These are phyloP conservation scores for Nigrospora oryzae DNA, from an alignment of 2,329 filamentous ascomycete genomes.

Conservation along the genomic window DNA sequence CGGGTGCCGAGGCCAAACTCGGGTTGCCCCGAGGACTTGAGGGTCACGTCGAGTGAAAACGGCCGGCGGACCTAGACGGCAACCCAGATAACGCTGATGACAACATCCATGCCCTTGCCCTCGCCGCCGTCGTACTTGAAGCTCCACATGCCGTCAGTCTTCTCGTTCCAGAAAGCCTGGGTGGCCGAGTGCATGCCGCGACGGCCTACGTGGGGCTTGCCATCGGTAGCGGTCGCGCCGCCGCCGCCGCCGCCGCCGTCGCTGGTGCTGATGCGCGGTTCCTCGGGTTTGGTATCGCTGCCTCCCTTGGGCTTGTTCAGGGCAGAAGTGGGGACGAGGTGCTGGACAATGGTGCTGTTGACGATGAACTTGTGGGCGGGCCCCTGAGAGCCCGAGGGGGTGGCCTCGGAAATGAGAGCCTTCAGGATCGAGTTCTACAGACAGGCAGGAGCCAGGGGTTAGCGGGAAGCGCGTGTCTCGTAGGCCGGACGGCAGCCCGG, in stretches of 20 bases:
- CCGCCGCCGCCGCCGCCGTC: conserved; percentile 40
- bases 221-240: conserved; percentile 46
- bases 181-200: conserved; percentile 86
- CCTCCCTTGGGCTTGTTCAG: conserved; percentile 50
- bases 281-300: conserved; percentile 35
- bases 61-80: conserved; percentile 37
- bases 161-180: conserved; percentile 84
- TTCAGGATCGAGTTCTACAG: conserved; percentile 66
- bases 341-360: conserved; percentile 97
- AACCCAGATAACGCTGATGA: conserved; percentile 73
- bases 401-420: conserved; percentile 68
- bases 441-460: not conserved
- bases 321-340: conserved; percentile 62
- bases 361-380: conserved; percentile 87
- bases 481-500: not conserved
- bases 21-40: too few species aligned
- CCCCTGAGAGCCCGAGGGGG: conserved; percentile 43
- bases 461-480: not conserved
- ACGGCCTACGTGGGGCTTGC: conserved; percentile 68
- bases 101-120: conserved; percentile 59
- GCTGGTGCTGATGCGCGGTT: conserved; percentile 48
- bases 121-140: conserved; percentile 71
- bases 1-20: too few species aligned
- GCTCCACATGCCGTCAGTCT: conserved; percentile 84
- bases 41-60: not conserved